Conservation (phyloP, 768 basidiomycete species). For the Royoungia palumana region DNA sequence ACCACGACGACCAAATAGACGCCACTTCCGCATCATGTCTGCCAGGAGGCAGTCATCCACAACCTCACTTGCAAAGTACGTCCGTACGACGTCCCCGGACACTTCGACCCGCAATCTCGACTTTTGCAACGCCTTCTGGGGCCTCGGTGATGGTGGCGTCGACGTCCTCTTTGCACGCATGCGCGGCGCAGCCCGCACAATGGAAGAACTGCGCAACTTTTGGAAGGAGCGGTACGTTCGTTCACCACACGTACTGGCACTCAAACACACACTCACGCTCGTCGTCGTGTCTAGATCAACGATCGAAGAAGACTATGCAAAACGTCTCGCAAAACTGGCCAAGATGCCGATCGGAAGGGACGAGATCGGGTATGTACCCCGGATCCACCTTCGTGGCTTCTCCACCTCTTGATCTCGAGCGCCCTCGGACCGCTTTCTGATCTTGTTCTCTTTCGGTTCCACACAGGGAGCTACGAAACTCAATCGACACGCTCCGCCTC, state of each 20-base stretch:
- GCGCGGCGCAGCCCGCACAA: constrained; percentile 78
- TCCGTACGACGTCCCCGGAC: constrained; percentile 49
- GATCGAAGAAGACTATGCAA: constrained; percentile 96
- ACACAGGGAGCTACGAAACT: constrained; percentile 72
- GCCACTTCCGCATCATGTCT: constrained; percentile 45
- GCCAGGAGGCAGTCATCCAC: constrained; percentile 79
- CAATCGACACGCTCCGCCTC: constrained; percentile 71
- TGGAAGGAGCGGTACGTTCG: constrained; percentile 88
- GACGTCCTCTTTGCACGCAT: constrained; percentile 89
- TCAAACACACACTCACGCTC: constrained; percentile 4
- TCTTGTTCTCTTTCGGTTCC: background rate
- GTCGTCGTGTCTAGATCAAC: constrained; percentile 49
- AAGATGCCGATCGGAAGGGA: constrained; percentile 77
- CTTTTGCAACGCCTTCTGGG: constrained; percentile 99
- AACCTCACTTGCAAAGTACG: constrained; percentile 73
- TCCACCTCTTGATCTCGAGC: background rate
- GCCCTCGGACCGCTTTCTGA: constrained; percentile 3
- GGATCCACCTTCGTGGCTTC: background rate
- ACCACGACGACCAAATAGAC: constrained; percentile 15
- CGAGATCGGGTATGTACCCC: constrained; percentile 80
- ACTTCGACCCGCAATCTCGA: constrained; percentile 56
- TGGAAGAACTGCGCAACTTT: constrained; percentile 83
- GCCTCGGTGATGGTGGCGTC: constrained; percentile 77
- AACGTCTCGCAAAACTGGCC: constrained; percentile 74
- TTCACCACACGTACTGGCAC: background rate